Percentiles rank a stretch among this genome's conserved stretches.
These are phyloP conservation scores for Pseudogymnoascus sp. DNA, from an alignment of 2,329 filamentous ascomycete genomes.

Conservation along the genomic window DNA sequence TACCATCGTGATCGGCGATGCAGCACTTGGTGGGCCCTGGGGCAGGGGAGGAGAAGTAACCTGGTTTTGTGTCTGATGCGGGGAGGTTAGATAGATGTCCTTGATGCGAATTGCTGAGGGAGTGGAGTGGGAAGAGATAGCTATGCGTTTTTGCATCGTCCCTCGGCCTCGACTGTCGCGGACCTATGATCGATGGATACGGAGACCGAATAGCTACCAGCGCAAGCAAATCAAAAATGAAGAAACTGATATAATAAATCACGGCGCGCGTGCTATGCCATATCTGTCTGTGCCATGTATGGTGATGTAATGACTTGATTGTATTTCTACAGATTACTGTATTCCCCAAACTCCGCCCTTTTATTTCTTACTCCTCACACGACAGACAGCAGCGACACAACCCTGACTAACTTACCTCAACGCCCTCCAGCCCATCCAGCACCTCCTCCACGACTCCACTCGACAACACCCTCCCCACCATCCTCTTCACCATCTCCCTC, in stretches of 20 bases:
- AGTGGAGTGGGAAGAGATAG: background rate
- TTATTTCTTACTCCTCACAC: background rate
- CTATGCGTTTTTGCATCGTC: background rate
- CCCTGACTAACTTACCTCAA: slow-evolving; percentile 52
- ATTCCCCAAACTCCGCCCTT: background rate
- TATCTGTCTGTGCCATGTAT: background rate
- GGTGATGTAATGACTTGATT: background rate
- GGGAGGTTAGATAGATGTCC: background rate
- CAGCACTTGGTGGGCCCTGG: background rate
- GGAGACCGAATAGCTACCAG: background rate
- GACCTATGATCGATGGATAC: background rate
- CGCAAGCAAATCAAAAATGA: slow-evolving; percentile 1
- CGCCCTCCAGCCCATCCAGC: slow-evolving; percentile 68
- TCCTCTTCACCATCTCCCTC: slow-evolving; percentile 60
- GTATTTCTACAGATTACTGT: background rate
- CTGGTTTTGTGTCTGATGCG: background rate
- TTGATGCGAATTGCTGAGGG: background rate
- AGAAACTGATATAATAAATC: background rate
- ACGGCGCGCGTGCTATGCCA: background rate
- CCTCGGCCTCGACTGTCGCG: background rate
- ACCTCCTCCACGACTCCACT: slow-evolving; percentile 83
- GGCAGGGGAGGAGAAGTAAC: background rate
- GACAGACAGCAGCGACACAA: background rate
- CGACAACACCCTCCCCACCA: slow-evolving; percentile 70
- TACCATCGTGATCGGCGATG: background rate